Conservation (phyloP, 257 asterid species). For the Verbascum thapsus region DNA sequence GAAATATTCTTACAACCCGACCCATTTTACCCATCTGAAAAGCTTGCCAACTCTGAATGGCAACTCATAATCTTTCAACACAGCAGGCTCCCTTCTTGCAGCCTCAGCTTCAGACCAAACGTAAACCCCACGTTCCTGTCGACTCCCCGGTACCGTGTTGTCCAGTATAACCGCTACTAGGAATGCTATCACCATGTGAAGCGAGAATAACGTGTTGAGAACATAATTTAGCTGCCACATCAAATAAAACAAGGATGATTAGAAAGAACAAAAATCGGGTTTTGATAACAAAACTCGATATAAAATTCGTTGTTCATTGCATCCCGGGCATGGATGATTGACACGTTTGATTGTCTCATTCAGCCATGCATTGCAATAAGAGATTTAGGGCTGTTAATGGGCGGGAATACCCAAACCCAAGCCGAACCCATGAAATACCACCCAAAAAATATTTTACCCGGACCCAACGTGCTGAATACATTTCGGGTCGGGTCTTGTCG, state of each 20-base stretch:
- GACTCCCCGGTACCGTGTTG: conserved; percentile 92
- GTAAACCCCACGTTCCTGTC: conserved; percentile 89
- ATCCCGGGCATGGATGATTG: no score
- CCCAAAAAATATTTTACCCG: no score
- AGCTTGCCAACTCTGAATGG: conserved; percentile 82
- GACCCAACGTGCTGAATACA: no score
- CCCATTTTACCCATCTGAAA: conserved; percentile 98
- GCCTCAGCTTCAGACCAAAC: conserved; percentile 90
- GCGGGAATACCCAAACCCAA: no score
- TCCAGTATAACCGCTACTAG: conserved; percentile 78
- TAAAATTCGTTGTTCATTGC: no score
- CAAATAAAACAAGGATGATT: conserved; percentile 1
- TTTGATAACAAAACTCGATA: no score
- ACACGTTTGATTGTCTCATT: no score
- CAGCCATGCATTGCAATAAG: no score
- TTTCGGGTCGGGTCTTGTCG: no score
- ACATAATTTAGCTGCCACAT: conserved; percentile 78
- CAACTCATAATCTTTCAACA: conserved; percentile 74
- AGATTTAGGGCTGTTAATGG: no score
- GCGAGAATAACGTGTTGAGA: conserved; percentile 78
- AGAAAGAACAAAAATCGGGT: conserved; percentile 4
- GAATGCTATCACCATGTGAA: conserved; percentile 91
- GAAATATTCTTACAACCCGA: conserved; percentile 61
- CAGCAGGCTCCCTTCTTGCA: conserved; percentile 93
- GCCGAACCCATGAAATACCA: no score